Percentiles rank a stretch among this genome's conserved stretches.
Evolutionary conservation across 129 eudicot species (phyloP).

Genomic region (Saussurea involucrata): DNA sequence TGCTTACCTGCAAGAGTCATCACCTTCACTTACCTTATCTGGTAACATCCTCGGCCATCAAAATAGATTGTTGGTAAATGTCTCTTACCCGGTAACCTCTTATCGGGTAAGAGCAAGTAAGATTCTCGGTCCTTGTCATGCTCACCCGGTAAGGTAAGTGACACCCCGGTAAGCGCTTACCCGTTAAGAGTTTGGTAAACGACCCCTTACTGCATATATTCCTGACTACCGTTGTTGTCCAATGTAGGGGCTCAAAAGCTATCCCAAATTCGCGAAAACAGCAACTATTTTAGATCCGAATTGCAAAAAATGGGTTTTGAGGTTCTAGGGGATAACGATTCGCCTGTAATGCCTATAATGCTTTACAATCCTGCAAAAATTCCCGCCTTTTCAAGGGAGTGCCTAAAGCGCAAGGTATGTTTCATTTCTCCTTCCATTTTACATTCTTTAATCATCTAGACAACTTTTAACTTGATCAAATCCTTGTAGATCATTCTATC

Average conservation of each 20-base stretch:
- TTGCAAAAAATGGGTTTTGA: slow-evolving; percentile 94
- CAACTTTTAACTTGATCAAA: not conserved
- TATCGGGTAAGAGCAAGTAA: too few relatives aligned
- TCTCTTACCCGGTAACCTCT: too few relatives aligned
- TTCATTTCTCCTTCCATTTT: not conserved
- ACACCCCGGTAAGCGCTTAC: too few relatives aligned
- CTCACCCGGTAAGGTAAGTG: too few relatives aligned
- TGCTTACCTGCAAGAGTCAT: not conserved
- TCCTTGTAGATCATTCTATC: not conserved
- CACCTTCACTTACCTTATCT: not conserved
- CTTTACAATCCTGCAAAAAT: slow-evolving; percentile 90
- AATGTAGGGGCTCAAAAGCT: slow-evolving; percentile 81
- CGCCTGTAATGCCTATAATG: slow-evolving; percentile 97
- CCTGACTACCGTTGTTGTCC: not conserved
- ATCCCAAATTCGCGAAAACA: slow-evolving; percentile 78
- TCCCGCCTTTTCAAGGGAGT: slow-evolving; percentile 94
- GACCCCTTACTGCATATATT: not conserved
- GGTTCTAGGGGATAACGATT: slow-evolving; percentile 89
- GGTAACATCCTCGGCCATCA: too few relatives aligned
- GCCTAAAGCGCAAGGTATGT: slow-evolving; percentile 68
- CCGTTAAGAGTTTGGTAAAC: too few relatives aligned
- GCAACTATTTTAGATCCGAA: slow-evolving; percentile 84
- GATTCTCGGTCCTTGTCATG: too few relatives aligned
- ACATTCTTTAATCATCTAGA: not conserved
- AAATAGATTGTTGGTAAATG: too few relatives aligned